Evolutionary conservation across 2,329 filamentous ascomycete genomes (phyloP).

Genomic region (Hirsutella thompsonii): DNA sequence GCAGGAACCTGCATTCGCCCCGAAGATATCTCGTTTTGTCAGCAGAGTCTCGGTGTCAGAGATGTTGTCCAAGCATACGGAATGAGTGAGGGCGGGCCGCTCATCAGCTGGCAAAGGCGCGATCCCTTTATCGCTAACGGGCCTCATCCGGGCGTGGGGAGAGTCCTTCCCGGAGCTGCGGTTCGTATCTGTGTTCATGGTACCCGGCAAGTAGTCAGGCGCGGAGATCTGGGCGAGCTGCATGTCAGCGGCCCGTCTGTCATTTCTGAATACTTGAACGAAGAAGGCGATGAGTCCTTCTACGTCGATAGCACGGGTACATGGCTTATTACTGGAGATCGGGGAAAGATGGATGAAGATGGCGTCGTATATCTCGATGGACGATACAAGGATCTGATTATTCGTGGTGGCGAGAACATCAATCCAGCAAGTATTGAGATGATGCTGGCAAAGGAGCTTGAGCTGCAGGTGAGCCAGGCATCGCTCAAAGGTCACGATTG

Average conservation of each 20-base stretch:
- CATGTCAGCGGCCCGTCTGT: slow-evolving; percentile 24
- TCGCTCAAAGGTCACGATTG: not conserved
- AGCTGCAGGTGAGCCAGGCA: slow-evolving; percentile 12
- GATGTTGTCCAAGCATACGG: slow-evolving; percentile 26
- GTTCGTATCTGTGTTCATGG: slow-evolving; percentile 22
- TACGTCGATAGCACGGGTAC: slow-evolving; percentile 19
- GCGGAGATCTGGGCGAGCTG: slow-evolving; percentile 24
- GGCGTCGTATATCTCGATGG: slow-evolving; percentile 26
- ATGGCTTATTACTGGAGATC: slow-evolving; percentile 29
- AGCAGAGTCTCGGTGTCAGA: slow-evolving; percentile 16
- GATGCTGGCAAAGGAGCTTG: slow-evolving; percentile 19
- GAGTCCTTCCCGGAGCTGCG: slow-evolving; percentile 24
- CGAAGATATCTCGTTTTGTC: slow-evolving; percentile 19
- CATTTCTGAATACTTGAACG: slow-evolving; percentile 19
- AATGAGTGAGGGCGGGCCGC: slow-evolving; percentile 30
- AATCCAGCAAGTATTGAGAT: slow-evolving; percentile 23
- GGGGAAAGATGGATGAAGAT: slow-evolving; percentile 22
- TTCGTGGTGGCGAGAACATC: slow-evolving; percentile 31
- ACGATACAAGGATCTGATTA: slow-evolving; percentile 31
- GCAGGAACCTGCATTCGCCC: slow-evolving; percentile 17
- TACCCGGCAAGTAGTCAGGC: slow-evolving; percentile 13
- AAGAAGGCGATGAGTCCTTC: slow-evolving; percentile 15
- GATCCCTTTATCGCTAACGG: slow-evolving; percentile 17
- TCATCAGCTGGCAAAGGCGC: slow-evolving; percentile 24
- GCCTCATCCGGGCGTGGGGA: slow-evolving; percentile 27